These are phyloP conservation scores for Hymenochaete sp. DNA, from an alignment of 1,284 basidiomycete genomes.

Conservation along the genomic window DNA sequence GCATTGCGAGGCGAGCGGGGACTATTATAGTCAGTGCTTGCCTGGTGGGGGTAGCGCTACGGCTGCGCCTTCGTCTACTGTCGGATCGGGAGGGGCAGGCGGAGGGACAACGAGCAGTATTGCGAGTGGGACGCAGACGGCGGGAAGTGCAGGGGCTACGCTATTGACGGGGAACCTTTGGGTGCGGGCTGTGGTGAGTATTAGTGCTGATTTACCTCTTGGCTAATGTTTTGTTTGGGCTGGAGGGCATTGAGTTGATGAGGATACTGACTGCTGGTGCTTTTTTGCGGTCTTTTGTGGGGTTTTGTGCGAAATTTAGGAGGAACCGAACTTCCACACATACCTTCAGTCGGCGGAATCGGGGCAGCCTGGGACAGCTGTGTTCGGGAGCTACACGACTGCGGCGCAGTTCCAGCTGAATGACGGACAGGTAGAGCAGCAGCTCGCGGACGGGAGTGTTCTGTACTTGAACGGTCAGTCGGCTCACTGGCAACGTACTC, in stretches of 20 bases:
- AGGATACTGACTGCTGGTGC: not conserved
- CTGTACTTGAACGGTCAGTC: conserved; percentile 20
- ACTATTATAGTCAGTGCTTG: conserved; percentile 39
- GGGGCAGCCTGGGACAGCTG: conserved; percentile 38
- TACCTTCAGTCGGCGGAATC: conserved; percentile 46
- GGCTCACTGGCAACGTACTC: no score
- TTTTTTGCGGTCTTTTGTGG: not conserved
- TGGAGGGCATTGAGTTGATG: not conserved
- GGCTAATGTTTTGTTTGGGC: not conserved
- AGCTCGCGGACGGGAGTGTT: conserved; percentile 28
- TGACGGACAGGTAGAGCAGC: conserved; percentile 45
- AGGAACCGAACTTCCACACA: conserved; percentile 57
- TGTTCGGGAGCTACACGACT: conserved; percentile 39
- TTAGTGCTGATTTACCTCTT: no score
- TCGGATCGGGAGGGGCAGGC: conserved; percentile 22
- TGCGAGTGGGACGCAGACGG: conserved; percentile 17
- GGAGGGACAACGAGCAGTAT: conserved; percentile 32
- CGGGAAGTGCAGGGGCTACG: conserved; percentile 21
- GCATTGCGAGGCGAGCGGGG: conserved; percentile 37
- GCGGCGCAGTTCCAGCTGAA: conserved; percentile 51
- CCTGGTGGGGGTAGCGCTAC: conserved; percentile 26
- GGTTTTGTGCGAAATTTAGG: no score
- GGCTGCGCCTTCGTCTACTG: conserved; percentile 8
- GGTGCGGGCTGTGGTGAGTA: conserved; percentile 51
- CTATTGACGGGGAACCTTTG: conserved; percentile 46